Base-by-base conservation (phyloP, 1,284 basidiomycete species). In the Apiotrichum siamense region DNA sequence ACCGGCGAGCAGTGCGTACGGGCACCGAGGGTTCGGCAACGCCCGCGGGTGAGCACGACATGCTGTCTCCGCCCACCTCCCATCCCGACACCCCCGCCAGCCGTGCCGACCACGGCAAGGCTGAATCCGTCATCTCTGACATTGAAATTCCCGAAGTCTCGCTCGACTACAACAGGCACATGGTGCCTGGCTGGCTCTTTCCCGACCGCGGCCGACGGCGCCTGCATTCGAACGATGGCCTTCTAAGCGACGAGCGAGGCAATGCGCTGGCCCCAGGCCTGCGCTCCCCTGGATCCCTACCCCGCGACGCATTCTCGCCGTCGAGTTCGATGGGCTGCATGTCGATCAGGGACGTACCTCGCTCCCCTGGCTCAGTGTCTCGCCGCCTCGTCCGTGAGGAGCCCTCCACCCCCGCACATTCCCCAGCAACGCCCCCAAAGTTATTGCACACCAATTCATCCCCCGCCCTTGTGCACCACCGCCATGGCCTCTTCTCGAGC, bases 131-230 rank as follows among this genome's bases (percentile, higher is more conserved):
- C 52, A 44, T 47, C 48, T 49, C 50, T 15, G 46, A 54, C 31
- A 76, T 78, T 2, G 83, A 92, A 70, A 77, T 91, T 59, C 89
- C 90, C 2, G 74, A 97, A 70, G 94, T 98, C 20, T 84, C 84
- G 17, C 79, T 98, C 37, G 90, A 94, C 64, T 84, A 84, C 59
- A 98, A 98, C 69, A 81, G 88, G 5, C 94, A 98, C 72, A 96
- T 98, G 53, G 84, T 98, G 39, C 96, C 94, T 1, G 84, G 93
- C 58, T 97, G 91, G 87, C 79, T 97, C 70, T 77, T 92, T 49
- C 25, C 21, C 27, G 21, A 59, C 57, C 21, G 62, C 58, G 33
- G 60, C 61, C 9, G 49, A 50, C 31, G 55, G 48, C 36, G 49
- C 1, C 15, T 29, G 26, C 39, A 44, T 20, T 41, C 48, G 23